phyloP scores from a whole-genome alignment of 306 rosid species.

The Medicago lupulina region DNA sequence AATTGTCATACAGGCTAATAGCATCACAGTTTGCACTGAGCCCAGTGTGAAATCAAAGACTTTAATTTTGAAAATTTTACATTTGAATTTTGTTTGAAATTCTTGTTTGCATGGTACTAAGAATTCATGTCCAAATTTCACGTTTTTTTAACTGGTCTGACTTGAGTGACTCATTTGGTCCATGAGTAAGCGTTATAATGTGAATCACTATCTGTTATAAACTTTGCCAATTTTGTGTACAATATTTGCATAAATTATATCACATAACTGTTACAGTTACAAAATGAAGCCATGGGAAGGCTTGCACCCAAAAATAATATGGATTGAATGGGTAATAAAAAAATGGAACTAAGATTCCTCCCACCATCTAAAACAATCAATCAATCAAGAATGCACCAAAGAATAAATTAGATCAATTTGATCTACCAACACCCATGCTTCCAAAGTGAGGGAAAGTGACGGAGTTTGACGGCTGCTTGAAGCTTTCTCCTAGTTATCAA shows the following conservation, averaged over 20 bases:
- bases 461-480: slow-evolving; percentile 31
- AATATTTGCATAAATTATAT: slow-evolving; percentile 50
- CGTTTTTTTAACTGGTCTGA: not conserved
- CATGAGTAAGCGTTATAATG: not conserved
- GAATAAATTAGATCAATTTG: slow-evolving; percentile 50
- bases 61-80: not conserved
- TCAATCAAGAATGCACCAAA: slow-evolving; percentile 44
- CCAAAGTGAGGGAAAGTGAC: slow-evolving; percentile 46
- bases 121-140: not conserved
- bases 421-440: slow-evolving; percentile 50
- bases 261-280: slow-evolving; percentile 50
- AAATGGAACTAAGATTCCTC: slow-evolving; percentile 54
- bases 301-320: slow-evolving; percentile 61
- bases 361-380: slow-evolving; percentile 57
- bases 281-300: slow-evolving; percentile 53
- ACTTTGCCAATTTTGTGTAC: slow-evolving; percentile 39
- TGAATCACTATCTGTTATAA: slow-evolving; percentile 11
- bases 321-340: slow-evolving; percentile 63
- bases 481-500: slow-evolving; percentile 65
- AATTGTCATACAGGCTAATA: not conserved
- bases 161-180: slow-evolving; percentile 4
- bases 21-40: slow-evolving; percentile 37
- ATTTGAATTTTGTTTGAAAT: not conserved
- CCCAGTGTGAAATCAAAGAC: slow-evolving; percentile 45
- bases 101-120: not conserved